Evolutionary conservation across 75 land plant genomes (phyloP).

Genomic region (Cunninghamia lanceolata): DNA sequence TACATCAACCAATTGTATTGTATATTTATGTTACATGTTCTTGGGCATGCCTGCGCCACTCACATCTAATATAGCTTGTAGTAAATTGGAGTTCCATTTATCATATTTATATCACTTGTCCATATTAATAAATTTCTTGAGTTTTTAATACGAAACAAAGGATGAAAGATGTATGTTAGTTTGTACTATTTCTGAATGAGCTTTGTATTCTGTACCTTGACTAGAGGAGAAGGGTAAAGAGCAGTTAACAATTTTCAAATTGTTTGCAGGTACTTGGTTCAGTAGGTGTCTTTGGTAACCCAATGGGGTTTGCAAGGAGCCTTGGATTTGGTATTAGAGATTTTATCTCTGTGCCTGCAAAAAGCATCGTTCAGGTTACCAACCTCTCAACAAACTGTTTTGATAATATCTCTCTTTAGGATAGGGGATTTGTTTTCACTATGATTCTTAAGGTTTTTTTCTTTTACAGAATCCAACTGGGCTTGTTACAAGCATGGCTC

Average conservation of each 20-base stretch:
- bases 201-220: background rate
- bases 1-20: background rate
- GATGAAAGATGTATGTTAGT: background rate
- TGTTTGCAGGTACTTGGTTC: constrained; percentile 86
- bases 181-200: background rate
- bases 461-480: constrained; percentile 76
- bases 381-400: background rate
- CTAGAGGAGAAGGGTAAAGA: background rate
- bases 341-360: constrained; percentile 80
- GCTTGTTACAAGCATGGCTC: constrained; percentile 70
- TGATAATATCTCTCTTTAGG: background rate
- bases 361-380: constrained; percentile 65
- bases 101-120: background rate
- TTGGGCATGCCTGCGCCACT: background rate
- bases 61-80: background rate
- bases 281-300: constrained; percentile 96
- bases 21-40: background rate
- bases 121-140: background rate
- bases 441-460: background rate
- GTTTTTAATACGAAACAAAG: too few relatives aligned
- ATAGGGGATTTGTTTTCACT: background rate
- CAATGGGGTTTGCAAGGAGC: constrained; percentile 90
- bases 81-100: background rate
- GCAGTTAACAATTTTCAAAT: background rate
- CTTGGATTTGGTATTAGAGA: constrained; percentile 86